Conservation (phyloP, 495 filamentous ascomycete species). For the Penicillium verhagenii region DNA sequence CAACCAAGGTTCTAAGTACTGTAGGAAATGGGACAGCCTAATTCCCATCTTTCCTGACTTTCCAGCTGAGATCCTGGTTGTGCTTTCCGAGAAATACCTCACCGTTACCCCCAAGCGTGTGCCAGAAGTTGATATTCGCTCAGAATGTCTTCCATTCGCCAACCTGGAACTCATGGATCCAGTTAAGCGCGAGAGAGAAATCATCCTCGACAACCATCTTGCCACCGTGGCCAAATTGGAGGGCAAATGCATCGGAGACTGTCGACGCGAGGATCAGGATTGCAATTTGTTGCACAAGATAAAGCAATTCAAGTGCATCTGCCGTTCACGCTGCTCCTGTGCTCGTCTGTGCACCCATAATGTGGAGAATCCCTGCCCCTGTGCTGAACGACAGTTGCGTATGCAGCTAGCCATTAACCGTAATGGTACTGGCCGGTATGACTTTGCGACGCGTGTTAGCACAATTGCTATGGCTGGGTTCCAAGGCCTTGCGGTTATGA, state of each 20-base stretch:
- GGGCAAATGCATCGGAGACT: constrained; percentile 33
- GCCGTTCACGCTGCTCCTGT: constrained; percentile 32
- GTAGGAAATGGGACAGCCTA: constrained; percentile 31
- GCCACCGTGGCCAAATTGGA: constrained; percentile 33
- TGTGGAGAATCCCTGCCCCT: constrained; percentile 33
- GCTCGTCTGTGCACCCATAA: constrained; percentile 29
- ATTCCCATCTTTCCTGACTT: constrained; percentile 27
- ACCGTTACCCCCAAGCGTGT: constrained; percentile 16
- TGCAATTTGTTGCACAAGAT: constrained; percentile 20
- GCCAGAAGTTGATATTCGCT: constrained; percentile 14
- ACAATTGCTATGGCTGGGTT: constrained; percentile 31
- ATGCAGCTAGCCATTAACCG: constrained; percentile 24
- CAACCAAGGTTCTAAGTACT: constrained; percentile 21
- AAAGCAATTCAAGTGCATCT: constrained; percentile 38
- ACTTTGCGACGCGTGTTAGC: constrained; percentile 24
- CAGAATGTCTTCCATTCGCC: constrained; percentile 26
- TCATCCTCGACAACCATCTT: constrained; percentile 30
- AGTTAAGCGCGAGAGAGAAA: constrained; percentile 20
- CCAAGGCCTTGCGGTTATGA: constrained; percentile 24
- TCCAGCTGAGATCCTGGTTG: constrained; percentile 23
- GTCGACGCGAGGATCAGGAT: constrained; percentile 27
- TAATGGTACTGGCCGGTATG: constrained; percentile 8
- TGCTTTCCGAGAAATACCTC: constrained; percentile 39
- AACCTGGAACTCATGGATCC: constrained; percentile 16
- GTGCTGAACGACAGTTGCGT: constrained; percentile 36